Percentiles rank a stretch among this genome's conserved stretches.
phyloP scores from a whole-genome alignment of 495 filamentous ascomycete species.

The Xanthoparmelia taractica region DNA sequence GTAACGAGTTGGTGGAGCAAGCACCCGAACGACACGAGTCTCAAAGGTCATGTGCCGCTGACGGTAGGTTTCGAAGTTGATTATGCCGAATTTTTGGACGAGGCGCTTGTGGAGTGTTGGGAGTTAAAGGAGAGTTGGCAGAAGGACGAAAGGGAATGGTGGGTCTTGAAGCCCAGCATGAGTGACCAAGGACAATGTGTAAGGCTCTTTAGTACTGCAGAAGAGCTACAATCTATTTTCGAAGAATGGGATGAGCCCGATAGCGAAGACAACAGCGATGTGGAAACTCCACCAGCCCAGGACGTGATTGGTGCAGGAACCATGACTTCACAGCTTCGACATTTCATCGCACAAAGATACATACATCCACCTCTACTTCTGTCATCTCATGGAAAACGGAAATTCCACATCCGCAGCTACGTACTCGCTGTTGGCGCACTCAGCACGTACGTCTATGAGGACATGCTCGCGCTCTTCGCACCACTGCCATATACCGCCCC shows the following conservation, averaged over 20 bases:
- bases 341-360: constrained; percentile 95
- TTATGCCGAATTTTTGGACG: constrained; percentile 93
- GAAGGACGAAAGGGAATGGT: constrained; percentile 69
- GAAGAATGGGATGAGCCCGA: constrained; percentile 66
- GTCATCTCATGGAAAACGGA: constrained; percentile 49
- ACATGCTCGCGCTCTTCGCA: constrained; percentile 91
- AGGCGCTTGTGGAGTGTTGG: constrained; percentile 80
- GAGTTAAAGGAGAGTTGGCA: constrained; percentile 71
- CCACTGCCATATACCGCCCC: constrained; percentile 53
- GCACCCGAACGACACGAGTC: constrained; percentile 54
- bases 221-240: constrained; percentile 74
- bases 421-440: constrained; percentile 72
- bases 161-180: constrained; percentile 97
- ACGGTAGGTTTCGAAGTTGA: constrained; percentile 84
- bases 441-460: constrained; percentile 75
- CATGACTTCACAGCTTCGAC: constrained; percentile 82
- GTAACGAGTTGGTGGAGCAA: constrained; percentile 75
- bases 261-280: constrained; percentile 54
- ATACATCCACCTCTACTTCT: constrained; percentile 83
- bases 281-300: constrained; percentile 17
- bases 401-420: constrained; percentile 94
- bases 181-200: constrained; percentile 93
- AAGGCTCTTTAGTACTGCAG: constrained; percentile 73
- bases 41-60: constrained; percentile 61
- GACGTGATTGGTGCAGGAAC: constrained; percentile 45